phyloP scores from a whole-genome alignment of 306 rosid genomes.

The Hippophae tibetana region DNA sequence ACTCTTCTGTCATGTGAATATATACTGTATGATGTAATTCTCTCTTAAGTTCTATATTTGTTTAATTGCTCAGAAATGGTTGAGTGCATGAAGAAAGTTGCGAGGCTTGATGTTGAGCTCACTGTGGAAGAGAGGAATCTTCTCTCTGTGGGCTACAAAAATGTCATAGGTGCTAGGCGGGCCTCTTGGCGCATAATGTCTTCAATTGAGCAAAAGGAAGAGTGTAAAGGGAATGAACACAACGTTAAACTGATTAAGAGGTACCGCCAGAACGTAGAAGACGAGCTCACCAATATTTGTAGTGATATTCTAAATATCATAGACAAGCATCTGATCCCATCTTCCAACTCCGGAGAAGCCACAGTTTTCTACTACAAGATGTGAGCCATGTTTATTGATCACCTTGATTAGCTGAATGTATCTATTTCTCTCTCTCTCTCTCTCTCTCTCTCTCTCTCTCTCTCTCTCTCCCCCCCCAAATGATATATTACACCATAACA shows the following conservation, averaged over 20 bases:
- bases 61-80: conserved; percentile 70
- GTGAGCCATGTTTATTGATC: conserved; percentile 38
- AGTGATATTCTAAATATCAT: conserved; percentile 72
- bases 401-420: neutral
- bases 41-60: conserved; percentile 14
- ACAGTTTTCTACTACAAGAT: conserved; percentile 92
- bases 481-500: conserved; percentile 8
- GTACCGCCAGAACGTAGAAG: conserved; percentile 93
- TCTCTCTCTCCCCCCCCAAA: too few relatives aligned
- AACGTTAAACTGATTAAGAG: conserved; percentile 77
- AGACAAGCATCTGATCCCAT: conserved; percentile 71
- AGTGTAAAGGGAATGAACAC: conserved; percentile 80
- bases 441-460: neutral
- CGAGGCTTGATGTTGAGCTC: conserved; percentile 81
- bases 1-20: neutral
- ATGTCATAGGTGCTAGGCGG: conserved; percentile 88
- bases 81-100: conserved; percentile 84
- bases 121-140: conserved; percentile 98
- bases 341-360: conserved; percentile 83
- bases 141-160: conserved; percentile 94
- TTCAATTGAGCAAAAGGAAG: conserved; percentile 97
- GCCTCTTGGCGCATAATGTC: conserved; percentile 99
- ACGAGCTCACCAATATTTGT: conserved; percentile 87
- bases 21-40: neutral
- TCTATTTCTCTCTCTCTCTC: neutral